Evolutionary conservation across 2,329 filamentous ascomycete genomes (phyloP).

Genomic region (Dactylellina sp.): DNA sequence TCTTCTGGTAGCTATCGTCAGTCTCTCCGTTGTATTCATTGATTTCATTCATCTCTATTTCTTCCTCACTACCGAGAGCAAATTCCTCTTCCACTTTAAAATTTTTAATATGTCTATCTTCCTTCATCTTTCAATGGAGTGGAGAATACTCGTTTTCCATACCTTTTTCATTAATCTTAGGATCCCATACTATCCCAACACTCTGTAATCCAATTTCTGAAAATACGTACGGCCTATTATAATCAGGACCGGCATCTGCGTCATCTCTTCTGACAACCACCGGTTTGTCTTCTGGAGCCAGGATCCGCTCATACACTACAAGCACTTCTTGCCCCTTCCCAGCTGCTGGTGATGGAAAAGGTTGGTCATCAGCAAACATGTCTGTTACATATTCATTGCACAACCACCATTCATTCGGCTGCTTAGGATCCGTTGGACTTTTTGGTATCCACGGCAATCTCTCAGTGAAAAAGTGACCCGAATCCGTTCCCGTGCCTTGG

Average conservation of each 20-base stretch:
- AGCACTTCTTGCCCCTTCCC: conserved; percentile 28
- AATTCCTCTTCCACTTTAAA: too few species aligned
- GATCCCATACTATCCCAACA: not conserved
- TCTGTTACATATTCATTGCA: conserved; percentile 29
- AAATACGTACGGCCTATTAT: not conserved
- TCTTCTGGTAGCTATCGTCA: too few species aligned
- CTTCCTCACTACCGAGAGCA: too few species aligned
- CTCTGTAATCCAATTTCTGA: not conserved
- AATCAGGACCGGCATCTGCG: not conserved
- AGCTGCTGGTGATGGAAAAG: not conserved
- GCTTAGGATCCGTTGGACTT: not conserved
- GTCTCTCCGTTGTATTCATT: too few species aligned
- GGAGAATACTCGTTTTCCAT: too few species aligned
- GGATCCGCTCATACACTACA: conserved; percentile 31
- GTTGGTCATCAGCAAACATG: conserved; percentile 23
- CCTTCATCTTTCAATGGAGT: too few species aligned
- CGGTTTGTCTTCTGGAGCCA: not conserved
- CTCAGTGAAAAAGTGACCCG: conserved; percentile 16
- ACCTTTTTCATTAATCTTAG: too few species aligned
- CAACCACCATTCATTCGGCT: conserved; percentile 33
- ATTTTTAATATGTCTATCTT: too few species aligned
- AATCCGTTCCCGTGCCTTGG: not conserved
- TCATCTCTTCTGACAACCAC: not conserved
- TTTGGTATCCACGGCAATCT: conserved; percentile 27
- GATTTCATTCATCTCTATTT: too few species aligned